Evolutionary conservation across 2,329 filamentous ascomycete species (phyloP).

Genomic region (Aspergillus caelatus): DNA sequence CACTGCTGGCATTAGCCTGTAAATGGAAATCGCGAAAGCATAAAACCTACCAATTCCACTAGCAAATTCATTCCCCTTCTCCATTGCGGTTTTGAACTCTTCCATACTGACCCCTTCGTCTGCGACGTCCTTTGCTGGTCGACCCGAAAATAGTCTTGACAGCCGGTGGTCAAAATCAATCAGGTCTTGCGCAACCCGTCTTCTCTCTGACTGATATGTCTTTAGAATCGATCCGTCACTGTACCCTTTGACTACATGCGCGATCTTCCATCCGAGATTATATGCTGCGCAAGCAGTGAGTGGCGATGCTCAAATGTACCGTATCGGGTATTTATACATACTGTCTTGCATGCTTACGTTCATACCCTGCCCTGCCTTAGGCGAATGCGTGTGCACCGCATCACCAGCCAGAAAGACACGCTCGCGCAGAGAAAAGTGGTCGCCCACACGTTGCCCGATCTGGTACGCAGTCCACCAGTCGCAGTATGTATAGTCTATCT

Average conservation of each 20-base stretch:
- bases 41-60: constrained; percentile 51
- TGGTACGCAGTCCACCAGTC: constrained; percentile 72
- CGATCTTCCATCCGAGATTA: constrained; percentile 62
- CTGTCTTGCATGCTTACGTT: constrained; percentile 71
- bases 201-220: constrained; percentile 59
- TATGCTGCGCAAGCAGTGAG: constrained; percentile 37
- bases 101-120: constrained; percentile 65
- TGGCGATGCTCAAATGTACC: rapidly evolving
- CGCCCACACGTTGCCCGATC: constrained; percentile 67
- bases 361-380: constrained; percentile 62
- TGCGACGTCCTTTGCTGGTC: constrained; percentile 61
- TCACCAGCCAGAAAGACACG: constrained; percentile 73
- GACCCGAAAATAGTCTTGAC: constrained; percentile 58
- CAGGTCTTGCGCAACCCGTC: constrained; percentile 64
- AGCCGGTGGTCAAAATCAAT: constrained; percentile 66
- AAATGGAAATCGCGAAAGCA: constrained; percentile 11
- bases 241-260: constrained; percentile 50
- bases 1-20: constrained; percentile 15
- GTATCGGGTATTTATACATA: constrained; percentile 15
- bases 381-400: constrained; percentile 57
- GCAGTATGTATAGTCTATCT: constrained; percentile 63
- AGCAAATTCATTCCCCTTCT: constrained; percentile 63
- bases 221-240: constrained; percentile 47
- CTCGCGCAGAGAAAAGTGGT: constrained; percentile 57
- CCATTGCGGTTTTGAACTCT: constrained; percentile 64